Percentiles rank a stretch among this genome's conserved stretches.
Evolutionary conservation across 331 rosid genomes (phyloP).

Genomic region (Dryas integrifolia): DNA sequence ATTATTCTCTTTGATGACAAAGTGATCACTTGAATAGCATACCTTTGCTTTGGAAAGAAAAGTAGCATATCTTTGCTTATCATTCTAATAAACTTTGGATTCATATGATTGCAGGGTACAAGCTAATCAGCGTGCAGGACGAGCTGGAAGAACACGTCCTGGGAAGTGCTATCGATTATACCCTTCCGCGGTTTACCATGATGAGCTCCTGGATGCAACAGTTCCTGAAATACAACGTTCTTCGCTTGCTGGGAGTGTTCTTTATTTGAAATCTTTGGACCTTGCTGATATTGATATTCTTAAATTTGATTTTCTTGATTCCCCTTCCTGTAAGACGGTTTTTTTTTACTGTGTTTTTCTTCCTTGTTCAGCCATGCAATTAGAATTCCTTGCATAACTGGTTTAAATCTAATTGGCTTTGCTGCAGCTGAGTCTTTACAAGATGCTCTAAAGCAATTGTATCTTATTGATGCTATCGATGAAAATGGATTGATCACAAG

Average conservation of each 20-base stretch:
- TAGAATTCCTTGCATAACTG: constrained; percentile 15
- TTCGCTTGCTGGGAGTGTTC: constrained; percentile 92
- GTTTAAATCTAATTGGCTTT: constrained; percentile 37
- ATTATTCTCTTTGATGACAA: not conserved
- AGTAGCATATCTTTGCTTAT: not conserved
- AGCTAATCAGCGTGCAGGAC: constrained; percentile 93
- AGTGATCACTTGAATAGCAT: too few species aligned
- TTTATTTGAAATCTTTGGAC: constrained; percentile 93
- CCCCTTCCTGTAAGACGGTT: constrained; percentile 62
- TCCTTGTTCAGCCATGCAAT: constrained; percentile 1
- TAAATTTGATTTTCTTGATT: constrained; percentile 87
- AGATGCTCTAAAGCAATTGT: constrained; percentile 93
- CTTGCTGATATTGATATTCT: constrained; percentile 91
- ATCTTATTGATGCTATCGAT: constrained; percentile 88
- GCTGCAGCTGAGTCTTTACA: constrained; percentile 79
- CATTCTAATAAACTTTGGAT: constrained; percentile 3
- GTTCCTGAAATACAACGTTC: constrained; percentile 95
- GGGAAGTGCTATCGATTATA: constrained; percentile 95
- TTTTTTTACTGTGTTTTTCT: not conserved
- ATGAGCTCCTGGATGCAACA: constrained; percentile 80
- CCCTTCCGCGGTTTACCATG: constrained; percentile 63
- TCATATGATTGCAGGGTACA: constrained; percentile 65
- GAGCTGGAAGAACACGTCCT: constrained; percentile 96
- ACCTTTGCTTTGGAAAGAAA: not conserved
- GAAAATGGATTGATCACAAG: constrained; percentile 76